A percentile compares a stretch with the other conserved stretches of the same genome.
Evolutionary conservation across 2,329 filamentous ascomycete genomes (phyloP).

Genomic region (Aspergillus sojae): DNA sequence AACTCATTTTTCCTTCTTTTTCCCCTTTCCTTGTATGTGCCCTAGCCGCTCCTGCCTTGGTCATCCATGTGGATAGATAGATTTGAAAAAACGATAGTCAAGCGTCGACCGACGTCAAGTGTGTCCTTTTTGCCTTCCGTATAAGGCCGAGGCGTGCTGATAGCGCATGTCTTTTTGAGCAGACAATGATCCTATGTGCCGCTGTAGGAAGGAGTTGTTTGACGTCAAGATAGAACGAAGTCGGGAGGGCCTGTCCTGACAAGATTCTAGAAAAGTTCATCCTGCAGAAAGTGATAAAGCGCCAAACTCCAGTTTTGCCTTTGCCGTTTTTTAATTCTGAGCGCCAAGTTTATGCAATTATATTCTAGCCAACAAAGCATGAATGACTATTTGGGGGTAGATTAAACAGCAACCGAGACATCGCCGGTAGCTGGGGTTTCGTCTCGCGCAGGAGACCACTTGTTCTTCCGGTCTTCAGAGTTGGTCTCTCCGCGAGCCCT

Average conservation of each 20-base stretch:
- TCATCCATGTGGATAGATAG: not conserved
- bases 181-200: not conserved
- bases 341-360: conserved; percentile 3
- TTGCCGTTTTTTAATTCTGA: conserved; percentile 3
- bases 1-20: not conserved
- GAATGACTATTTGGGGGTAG: not conserved
- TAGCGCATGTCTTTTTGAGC: not conserved
- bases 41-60: not conserved
- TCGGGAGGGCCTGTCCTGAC: not conserved
- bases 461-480: conserved; percentile 29
- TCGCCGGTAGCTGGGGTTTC: conserved; percentile 9
- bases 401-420: conserved; percentile 10
- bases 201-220: not conserved
- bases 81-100: not conserved
- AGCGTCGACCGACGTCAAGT: not conserved
- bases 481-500: conserved; percentile 42
- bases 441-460: conserved; percentile 22
- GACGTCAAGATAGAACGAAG: not conserved
- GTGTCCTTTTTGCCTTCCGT: not conserved
- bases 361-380: conserved; percentile 2
- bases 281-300: not conserved
- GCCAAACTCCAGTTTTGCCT: conserved; percentile 4
- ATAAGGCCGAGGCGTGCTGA: not conserved
- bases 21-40: not conserved
- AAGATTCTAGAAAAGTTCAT: not conserved